These are phyloP conservation scores for Lineolata rhizophorae DNA, from an alignment of 495 filamentous ascomycete species.

Conservation along the genomic window DNA sequence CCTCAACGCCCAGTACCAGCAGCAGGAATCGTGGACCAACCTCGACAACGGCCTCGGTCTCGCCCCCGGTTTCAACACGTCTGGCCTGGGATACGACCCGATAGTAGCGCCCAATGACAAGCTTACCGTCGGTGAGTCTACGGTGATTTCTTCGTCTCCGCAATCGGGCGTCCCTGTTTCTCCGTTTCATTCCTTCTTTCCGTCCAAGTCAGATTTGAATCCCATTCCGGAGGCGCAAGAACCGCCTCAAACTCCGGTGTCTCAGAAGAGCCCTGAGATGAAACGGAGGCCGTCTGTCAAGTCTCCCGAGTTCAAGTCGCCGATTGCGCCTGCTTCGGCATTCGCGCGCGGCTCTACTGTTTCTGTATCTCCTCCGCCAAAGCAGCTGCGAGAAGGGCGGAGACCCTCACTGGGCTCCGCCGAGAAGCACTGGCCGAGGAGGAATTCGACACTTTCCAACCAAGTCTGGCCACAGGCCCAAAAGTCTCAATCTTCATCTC, in stretches of 20 bases:
- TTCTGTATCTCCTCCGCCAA: slow-evolving; percentile 6
- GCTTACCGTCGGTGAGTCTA: slow-evolving; percentile 55
- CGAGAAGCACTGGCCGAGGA: slow-evolving; percentile 1
- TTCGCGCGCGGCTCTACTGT: slow-evolving; percentile 18
- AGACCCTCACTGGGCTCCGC: neutral
- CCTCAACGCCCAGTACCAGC: slow-evolving; percentile 30
- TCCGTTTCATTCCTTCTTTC: slow-evolving; percentile 8
- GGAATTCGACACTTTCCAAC: slow-evolving; percentile 11
- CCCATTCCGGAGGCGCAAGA: too few species aligned
- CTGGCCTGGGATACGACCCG: slow-evolving; percentile 34
- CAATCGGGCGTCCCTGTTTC: slow-evolving; percentile 1
- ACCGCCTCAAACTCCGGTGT: too few species aligned
- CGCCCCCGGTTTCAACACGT: slow-evolving; percentile 35
- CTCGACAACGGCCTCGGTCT: slow-evolving; percentile 36
- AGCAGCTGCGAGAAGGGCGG: neutral
- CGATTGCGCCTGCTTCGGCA: slow-evolving; percentile 26
- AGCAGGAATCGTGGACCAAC: slow-evolving; percentile 31
- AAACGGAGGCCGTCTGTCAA: slow-evolving; percentile 1
- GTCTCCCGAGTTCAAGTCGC: slow-evolving; percentile 25
- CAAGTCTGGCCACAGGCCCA: slow-evolving; percentile 7
- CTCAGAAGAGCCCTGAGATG: too few species aligned
- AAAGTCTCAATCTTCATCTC: slow-evolving; percentile 2
- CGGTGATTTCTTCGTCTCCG: slow-evolving; percentile 16
- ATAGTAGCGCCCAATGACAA: slow-evolving; percentile 42
- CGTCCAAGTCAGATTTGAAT: too few species aligned